Evolutionary conservation across 768 basidiomycete species (phyloP).

Genomic region (Psilocybe sp.): DNA sequence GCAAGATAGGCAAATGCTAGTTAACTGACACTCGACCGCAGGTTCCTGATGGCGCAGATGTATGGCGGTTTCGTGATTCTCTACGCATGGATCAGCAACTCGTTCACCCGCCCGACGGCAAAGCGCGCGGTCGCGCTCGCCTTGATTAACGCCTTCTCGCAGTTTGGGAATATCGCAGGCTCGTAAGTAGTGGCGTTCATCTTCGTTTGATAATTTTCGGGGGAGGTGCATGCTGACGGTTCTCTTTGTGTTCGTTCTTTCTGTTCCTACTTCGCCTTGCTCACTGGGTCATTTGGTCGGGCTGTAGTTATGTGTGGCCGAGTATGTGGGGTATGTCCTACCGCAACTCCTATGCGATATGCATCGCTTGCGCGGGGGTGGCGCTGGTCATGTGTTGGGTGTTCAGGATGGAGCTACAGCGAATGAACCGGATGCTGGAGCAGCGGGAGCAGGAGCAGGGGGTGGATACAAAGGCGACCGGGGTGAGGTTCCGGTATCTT

Average conservation of each 20-base stretch:
- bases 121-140: conserved; percentile 87
- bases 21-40: conserved; percentile 1
- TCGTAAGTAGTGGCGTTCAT: conserved; percentile 45
- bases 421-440: conserved; percentile 36
- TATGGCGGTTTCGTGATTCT: conserved; percentile 73
- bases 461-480: conserved; percentile 33
- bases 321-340: conserved; percentile 66
- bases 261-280: no score
- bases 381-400: conserved; percentile 51
- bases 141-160: conserved; percentile 75
- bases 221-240: no score
- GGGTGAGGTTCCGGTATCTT: conserved; percentile 48
- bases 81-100: conserved; percentile 46
- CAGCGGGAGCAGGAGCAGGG: conserved; percentile 32
- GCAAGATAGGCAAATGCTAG: conserved; percentile 26
- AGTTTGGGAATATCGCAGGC: conserved; percentile 82
- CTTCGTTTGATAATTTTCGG: no score
- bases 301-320: conserved; percentile 63
- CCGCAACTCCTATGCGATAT: conserved; percentile 67
- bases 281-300: background rate
- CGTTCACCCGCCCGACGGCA: conserved; percentile 70
- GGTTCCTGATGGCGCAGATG: conserved; percentile 74
- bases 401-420: conserved; percentile 40
- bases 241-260: no score
- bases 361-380: conserved; percentile 55